Evolutionary conservation across 1,139 yeast species (phyloP).

Genomic region (Hanseniaspora sp.): DNA sequence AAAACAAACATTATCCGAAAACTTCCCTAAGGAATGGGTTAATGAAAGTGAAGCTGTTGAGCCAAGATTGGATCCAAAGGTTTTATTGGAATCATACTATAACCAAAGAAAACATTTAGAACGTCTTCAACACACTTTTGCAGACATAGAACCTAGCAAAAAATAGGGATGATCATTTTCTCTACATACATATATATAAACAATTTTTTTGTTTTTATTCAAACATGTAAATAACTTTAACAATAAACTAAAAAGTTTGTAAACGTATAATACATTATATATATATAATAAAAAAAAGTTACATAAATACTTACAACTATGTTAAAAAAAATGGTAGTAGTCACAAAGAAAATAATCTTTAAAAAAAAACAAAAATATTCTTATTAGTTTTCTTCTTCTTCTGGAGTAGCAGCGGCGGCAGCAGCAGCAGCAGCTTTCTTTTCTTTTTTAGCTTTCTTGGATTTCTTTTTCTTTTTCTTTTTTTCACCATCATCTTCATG

Average conservation of each 20-base stretch:
- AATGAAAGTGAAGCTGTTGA: conserved; percentile 61
- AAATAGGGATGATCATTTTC: not conserved
- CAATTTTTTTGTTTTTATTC: not conserved
- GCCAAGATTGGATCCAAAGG: conserved; percentile 23
- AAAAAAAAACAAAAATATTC: not conserved
- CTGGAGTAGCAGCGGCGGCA: conserved; percentile 13
- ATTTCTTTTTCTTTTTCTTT: conserved; percentile 36
- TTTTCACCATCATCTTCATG: conserved; percentile 30
- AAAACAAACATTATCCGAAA: conserved; percentile 28
- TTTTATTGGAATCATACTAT: conserved; percentile 17
- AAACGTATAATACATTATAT: too few species aligned
- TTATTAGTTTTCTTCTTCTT: not conserved
- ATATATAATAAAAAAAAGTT: not conserved
- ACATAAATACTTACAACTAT: not conserved
- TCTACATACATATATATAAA: not conserved
- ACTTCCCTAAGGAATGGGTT: conserved; percentile 78
- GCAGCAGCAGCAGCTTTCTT: conserved; percentile 22
- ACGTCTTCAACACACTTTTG: conserved; percentile 13
- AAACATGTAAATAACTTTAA: not conserved
- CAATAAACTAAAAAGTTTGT: not conserved
- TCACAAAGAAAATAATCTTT: too few species aligned
- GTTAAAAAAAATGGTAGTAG: too few species aligned
- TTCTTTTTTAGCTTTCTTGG: conserved; percentile 29
- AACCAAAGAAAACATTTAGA: conserved; percentile 13
- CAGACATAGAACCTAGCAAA: not conserved